Evolutionary conservation across 2,329 filamentous ascomycete species (phyloP), one percentile per base, ranked within the genome.

Genomic region (Epichloe sylvatica): DNA sequence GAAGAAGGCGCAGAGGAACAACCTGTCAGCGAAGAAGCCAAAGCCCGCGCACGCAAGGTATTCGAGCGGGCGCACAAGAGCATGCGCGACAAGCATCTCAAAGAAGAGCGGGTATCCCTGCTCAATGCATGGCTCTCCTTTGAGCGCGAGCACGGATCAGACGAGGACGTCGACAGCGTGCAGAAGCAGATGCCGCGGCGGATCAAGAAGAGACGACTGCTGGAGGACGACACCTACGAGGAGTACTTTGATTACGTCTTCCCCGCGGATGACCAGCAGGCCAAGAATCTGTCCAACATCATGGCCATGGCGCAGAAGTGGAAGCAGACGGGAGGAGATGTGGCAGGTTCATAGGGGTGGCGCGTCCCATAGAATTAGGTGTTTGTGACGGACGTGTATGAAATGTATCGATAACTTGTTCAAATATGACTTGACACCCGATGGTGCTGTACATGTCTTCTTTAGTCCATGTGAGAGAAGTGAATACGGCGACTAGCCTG

Each of bases 181-280:
- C 83, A 92, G 68, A 86, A 83, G 64, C 87, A 94, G 73, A 94
- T 97, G 89, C 92, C 92, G 35, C 79, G 90, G 56, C 83, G 83
- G 68, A 86, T 87, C 62, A 97, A 95, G 81, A 91, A 92, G 75
- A 77, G 88, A 61, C 83, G 92, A 66, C 88, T 82, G 76, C 68
- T 95, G 65, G 90, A 94, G 63, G 91, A 96, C 67, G 90, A 92
- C 64, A 83, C 80, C 37, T 96, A 88, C 71, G 64, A 98, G 74
- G 92, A 98, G 70, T 97, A 95, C 67, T 80, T 92, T 69, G 92
- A 97, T 66, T 97, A 94, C 60, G 80, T 98, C 35, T 98, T 98
- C 79, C 92, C 92, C 1, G 89, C 87, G 4, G 92, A 97, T 70
- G 90, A 96, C 65, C 80, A 87, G 69, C 84, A 87, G 63, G 84